Evolutionary conservation across 441 rosid genomes (phyloP), one percentile per base, ranked within the genome.

Genomic region (Populus hybrid): DNA sequence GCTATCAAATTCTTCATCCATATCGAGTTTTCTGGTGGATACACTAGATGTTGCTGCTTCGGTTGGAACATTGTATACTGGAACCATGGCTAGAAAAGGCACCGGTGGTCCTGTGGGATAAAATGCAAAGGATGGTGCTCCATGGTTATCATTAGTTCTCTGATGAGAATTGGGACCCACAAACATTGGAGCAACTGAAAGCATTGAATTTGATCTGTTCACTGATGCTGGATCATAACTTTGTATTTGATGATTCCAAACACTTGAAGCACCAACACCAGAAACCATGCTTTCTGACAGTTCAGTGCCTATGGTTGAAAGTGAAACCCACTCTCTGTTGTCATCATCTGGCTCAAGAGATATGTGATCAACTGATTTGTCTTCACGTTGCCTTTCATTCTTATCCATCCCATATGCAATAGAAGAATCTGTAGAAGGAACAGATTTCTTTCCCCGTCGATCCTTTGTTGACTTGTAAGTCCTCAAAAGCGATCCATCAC

Each of bases 31-130:
- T 83, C 85, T 84, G 64, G 84, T 72, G 72, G 85, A 80, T 28
- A 50, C 63, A 83, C 87, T 91, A 77, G 91, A 72, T 69, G 85
- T 76, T 75, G 86, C 86, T 20, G 83, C 72, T 36, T 87, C 89
- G 65, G 83, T 70, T 74, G 86, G 92, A 77, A 84, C 74, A 77
- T 80, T 87, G 84, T 83, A 85, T 42, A 89, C 10, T 11, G 92
- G 86, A 82, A 86, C 78, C 88, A 90, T 82, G 9, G 94, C 82
- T n/a, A 92, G 61, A 84, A 89, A 84, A 6, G 98, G 97, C 81
- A 94, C 90, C 11, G 97, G 96, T 8, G 98, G 98, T 68, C 97
- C 97, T 3, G 90, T 85, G 61, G 86, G 84, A 74, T 86, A 85
- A 88, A 90, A 94, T 46, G 95, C 73, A 72, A 82, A 82, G 21